These are phyloP conservation scores for Saturnispora galanensis DNA, from an alignment of 805 yeast genomes.

Conservation along the genomic window DNA sequence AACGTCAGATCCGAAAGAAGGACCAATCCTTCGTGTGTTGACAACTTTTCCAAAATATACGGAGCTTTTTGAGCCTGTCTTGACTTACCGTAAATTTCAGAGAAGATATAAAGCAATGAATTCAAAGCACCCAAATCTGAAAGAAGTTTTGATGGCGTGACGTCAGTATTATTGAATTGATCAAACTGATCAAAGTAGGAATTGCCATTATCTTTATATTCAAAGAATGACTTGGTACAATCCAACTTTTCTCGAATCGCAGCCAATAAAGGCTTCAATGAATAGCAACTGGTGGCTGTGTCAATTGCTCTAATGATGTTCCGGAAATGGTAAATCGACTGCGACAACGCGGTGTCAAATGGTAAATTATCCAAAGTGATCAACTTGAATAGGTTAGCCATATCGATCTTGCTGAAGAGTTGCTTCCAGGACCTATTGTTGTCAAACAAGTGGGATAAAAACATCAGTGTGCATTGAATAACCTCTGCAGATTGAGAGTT, in stretches of 20 bases:
- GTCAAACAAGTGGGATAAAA: slow-evolving; percentile 43
- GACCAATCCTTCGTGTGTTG: slow-evolving; percentile 31
- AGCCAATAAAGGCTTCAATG: slow-evolving; percentile 19
- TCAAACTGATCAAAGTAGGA: slow-evolving; percentile 33
- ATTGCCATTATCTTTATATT: slow-evolving; percentile 20
- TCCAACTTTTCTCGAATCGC: slow-evolving; percentile 12
- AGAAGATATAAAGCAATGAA: slow-evolving; percentile 40
- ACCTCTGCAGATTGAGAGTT: slow-evolving; percentile 35
- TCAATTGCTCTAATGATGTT: slow-evolving; percentile 49
- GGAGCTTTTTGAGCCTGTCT: slow-evolving; percentile 36
- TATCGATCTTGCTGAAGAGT: slow-evolving; percentile 29
- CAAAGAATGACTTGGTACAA: slow-evolving; percentile 19
- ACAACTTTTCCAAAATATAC: slow-evolving; percentile 33
- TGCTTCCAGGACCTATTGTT: slow-evolving; percentile 41
- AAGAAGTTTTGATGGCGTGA: slow-evolving; percentile 27
- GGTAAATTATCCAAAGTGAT: slow-evolving; percentile 46
- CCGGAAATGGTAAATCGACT: slow-evolving; percentile 41
- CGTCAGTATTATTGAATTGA: slow-evolving; percentile 16
- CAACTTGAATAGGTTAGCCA: slow-evolving; percentile 38
- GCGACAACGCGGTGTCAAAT: slow-evolving; percentile 49
- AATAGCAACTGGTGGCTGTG: slow-evolving; percentile 44
- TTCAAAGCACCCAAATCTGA: slow-evolving; percentile 31
- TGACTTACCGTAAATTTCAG: slow-evolving; percentile 43
- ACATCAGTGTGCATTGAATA: slow-evolving; percentile 40
- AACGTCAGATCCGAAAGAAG: slow-evolving; percentile 33